A percentile compares a stretch with the other conserved stretches of the same genome.
These are phyloP conservation scores for Hymenoscyphus albidus DNA, from an alignment of 2,329 filamentous ascomycete genomes.

Conservation along the genomic window DNA sequence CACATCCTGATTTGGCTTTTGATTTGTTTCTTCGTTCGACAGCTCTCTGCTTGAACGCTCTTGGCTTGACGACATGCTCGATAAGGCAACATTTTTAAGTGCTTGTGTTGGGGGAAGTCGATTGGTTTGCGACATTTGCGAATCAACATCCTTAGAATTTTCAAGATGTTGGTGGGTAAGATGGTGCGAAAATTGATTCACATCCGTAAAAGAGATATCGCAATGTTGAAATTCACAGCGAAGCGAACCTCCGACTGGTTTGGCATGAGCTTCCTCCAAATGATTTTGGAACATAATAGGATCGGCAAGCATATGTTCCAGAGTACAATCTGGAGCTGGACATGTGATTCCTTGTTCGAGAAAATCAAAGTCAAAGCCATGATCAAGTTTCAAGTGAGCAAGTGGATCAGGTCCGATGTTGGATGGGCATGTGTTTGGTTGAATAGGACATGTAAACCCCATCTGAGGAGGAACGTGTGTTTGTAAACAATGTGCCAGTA, in stretches of 20 bases:
- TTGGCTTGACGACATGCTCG: not conserved
- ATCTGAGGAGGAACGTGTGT: conserved; percentile 33
- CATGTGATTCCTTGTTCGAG: conserved; percentile 23
- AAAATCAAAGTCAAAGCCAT: conserved; percentile 28
- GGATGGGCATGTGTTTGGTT: conserved; percentile 23
- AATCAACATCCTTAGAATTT: conserved; percentile 19
- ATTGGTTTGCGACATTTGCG: conserved; percentile 7
- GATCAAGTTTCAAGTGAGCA: conserved; percentile 28
- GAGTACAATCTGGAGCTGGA: conserved; percentile 28
- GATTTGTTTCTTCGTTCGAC: not conserved
- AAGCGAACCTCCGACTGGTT: conserved; percentile 26
- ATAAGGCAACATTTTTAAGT: not conserved
- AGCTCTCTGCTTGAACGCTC: not conserved
- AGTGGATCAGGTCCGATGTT: conserved; percentile 27
- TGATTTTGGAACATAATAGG: conserved; percentile 31
- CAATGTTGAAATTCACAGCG: conserved; percentile 29
- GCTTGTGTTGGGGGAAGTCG: not conserved
- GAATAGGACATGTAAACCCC: conserved; percentile 29
- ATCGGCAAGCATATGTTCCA: conserved; percentile 23
- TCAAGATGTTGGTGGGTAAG: conserved; percentile 21
- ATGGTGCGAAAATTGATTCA: conserved; percentile 26
- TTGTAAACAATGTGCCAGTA: conserved; percentile 28
- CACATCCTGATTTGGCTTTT: not conserved
- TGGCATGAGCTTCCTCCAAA: conserved; percentile 30
- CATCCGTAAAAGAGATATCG: conserved; percentile 25